Evolutionary conservation across 75 land plant genomes (phyloP), one percentile per base, ranked within the genome.

Genomic region (Sequoiadendron giganteum): DNA sequence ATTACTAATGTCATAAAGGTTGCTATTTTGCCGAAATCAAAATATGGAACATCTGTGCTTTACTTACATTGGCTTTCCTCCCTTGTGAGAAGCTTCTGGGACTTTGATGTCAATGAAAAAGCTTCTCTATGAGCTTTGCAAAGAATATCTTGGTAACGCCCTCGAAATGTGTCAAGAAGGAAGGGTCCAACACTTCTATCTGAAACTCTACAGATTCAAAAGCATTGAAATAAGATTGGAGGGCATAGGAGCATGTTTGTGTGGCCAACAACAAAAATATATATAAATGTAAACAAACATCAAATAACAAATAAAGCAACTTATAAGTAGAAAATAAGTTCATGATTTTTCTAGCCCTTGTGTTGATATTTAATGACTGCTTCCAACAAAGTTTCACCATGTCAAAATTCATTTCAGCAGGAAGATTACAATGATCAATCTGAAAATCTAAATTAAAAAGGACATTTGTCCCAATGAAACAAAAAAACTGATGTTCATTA

Each of bases 51-150:
- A 47, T 47, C 14, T 82, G 25, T 28, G 14, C 16, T 61, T 83
- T 0, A 15, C 95, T 96, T 88, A 96, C 99, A 89, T 18, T 91
- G 92, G 38, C 92, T 91, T 91, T 97, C 99, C 88, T 97, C 99
- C 86, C 91, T 92, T 1, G 98, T 93, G 34, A 96, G 90, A 77
- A 90, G 89, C 56, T 94, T 39, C 86, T 92, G 82, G 85, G 88
- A 91, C 85, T 96, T 96, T 28, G 98, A 94, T 77, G 92, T 76
- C 21, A 89, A 73, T 14, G 91, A 76, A 65, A 88, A 58, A 40
- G 95, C 89, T 36, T 92, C 90, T 47, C 92, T 93, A 87, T 95
- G 96, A 34, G 95, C 93, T 88, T 97, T 97, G 91, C 94, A 91
- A 21, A 97, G 91, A 45, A 95, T 88, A 32, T 97, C 98, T 91